These are phyloP conservation scores for Teunomyces kruisii DNA, from an alignment of 805 yeast genomes.

Conservation along the genomic window DNA sequence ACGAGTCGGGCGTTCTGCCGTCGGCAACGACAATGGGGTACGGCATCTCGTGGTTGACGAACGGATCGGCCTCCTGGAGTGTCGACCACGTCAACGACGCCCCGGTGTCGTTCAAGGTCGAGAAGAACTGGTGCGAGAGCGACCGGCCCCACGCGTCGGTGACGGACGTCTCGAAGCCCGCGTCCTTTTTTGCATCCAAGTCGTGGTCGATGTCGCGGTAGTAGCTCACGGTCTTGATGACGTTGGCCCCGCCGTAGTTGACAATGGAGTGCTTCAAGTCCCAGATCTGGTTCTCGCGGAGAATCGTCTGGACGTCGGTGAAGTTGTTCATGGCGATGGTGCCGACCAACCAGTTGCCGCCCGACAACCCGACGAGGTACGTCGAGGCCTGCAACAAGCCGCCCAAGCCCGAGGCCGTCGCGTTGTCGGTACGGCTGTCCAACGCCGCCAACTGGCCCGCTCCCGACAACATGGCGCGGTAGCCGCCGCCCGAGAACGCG, in stretches of 20 bases:
- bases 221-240: slow-evolving; percentile 61
- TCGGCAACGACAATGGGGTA: slow-evolving; percentile 27
- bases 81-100: slow-evolving; percentile 26
- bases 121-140: slow-evolving; percentile 38
- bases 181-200: slow-evolving; percentile 31
- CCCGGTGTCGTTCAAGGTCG: slow-evolving; percentile 24
- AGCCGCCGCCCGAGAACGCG: slow-evolving; percentile 84
- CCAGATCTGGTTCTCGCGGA: slow-evolving; percentile 33
- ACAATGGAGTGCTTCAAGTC: slow-evolving; percentile 63
- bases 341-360: slow-evolving; percentile 63
- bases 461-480: slow-evolving; percentile 74
- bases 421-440: slow-evolving; percentile 33
- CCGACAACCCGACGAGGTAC: slow-evolving; percentile 72
- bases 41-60: slow-evolving; percentile 26
- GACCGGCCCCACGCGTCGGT: slow-evolving; percentile 48
- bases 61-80: slow-evolving; percentile 18
- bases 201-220: slow-evolving; percentile 30
- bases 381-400: slow-evolving; percentile 64
- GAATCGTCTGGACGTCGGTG: slow-evolving; percentile 45
- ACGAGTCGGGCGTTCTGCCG: slow-evolving; percentile 25
- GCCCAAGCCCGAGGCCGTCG: slow-evolving; percentile 32
- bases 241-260: slow-evolving; percentile 60
- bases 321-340: slow-evolving; percentile 62
- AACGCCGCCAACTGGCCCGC: slow-evolving; percentile 44
- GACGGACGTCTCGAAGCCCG: slow-evolving; percentile 36